Evolutionary conservation across 805 yeast species (phyloP), one percentile per base, ranked within the genome.

Genomic region (Wickerhamiella bombiphila): DNA sequence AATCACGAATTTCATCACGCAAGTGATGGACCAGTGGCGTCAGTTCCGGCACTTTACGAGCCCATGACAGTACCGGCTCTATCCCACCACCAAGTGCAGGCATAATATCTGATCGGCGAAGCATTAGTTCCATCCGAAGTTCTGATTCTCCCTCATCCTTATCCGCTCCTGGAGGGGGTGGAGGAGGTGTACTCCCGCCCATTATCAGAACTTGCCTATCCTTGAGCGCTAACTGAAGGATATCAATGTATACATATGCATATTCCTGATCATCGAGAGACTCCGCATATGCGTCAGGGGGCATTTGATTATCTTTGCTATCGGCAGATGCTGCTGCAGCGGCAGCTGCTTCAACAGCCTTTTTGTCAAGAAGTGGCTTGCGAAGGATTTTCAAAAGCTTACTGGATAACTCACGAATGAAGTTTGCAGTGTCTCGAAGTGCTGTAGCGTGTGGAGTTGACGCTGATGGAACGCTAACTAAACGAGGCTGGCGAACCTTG

Each of bases 271-370:
- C 76, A 30, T 72, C 71, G 35, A 88, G 61, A 0, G 93, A 75
- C 3, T 68, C 69, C 9, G 72, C 75, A 55, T 86, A 91, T 50
- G 85, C 96, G 35, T 73, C 79, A 11, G 86, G 85, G 37, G 76
- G 73, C 2, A 75, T 73, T 29, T 63, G 65, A 1, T n/a, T n/a
- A 57, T 22, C 29, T 34, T 15, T 19, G 15, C 7, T n/a, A 13
- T 15, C 40, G 36, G 22, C 24, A n/a, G n/a, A n/a, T n/a, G n/a
- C n/a, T n/a, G n/a, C n/a, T 4, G 21, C 28, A 9, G 18, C 35
- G 17, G 14, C 35, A 9, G 30, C n/a, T 13, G 28, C 28, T 20
- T 16, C n/a, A 7, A 18, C 15, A 6, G 35, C 34, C 2, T 40
- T 35, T 32, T 34, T 46, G 7, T 45, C 51, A 41, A 49, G 34